Conservation (phyloP, 352 stramenopile genomes). For the Phytophthora cactorum region DNA sequence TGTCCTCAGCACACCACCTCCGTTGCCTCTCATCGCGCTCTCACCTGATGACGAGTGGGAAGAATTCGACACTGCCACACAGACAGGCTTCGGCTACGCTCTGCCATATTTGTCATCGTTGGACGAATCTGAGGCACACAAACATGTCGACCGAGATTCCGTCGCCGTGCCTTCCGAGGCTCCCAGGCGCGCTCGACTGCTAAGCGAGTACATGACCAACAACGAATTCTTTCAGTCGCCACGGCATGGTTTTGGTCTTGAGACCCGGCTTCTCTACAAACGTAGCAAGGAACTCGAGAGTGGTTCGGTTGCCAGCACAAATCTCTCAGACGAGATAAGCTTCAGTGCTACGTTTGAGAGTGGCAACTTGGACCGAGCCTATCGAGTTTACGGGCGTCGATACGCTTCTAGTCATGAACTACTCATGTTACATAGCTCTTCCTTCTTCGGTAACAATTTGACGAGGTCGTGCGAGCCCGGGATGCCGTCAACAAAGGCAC, state of each 20-base stretch:
- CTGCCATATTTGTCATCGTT: slow-evolving; percentile 53
- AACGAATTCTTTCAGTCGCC: slow-evolving; percentile 69
- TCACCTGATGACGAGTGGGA: slow-evolving; percentile 71
- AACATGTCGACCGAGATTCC: slow-evolving; percentile 25
- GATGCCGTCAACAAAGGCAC: slow-evolving; percentile 8
- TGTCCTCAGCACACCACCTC: slow-evolving; percentile 52
- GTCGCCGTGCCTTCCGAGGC: slow-evolving; percentile 9
- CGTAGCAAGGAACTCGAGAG: slow-evolving; percentile 53
- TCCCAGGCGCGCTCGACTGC: slow-evolving; percentile 39
- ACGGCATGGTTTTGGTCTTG: slow-evolving; percentile 65
- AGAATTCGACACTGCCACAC: slow-evolving; percentile 65
- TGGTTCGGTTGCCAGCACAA: slow-evolving; percentile 3
- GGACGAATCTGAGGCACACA: slow-evolving; percentile 49
- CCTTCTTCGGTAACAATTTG: background rate
- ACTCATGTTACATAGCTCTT: slow-evolving; percentile 16
- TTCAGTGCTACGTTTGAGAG: slow-evolving; percentile 82
- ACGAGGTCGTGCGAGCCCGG: slow-evolving; percentile 4
- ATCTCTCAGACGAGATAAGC: slow-evolving; percentile 42
- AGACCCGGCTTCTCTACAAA: slow-evolving; percentile 71
- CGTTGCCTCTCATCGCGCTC: slow-evolving; percentile 70
- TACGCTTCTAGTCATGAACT: slow-evolving; percentile 60
- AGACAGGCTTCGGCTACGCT: slow-evolving; percentile 62
- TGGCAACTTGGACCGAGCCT: slow-evolving; percentile 75
- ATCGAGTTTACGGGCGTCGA: slow-evolving; percentile 60
- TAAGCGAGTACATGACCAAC: slow-evolving; percentile 77